Base-by-base conservation (phyloP, 306 rosid genomes). In the Albizia julibrissin region DNA sequence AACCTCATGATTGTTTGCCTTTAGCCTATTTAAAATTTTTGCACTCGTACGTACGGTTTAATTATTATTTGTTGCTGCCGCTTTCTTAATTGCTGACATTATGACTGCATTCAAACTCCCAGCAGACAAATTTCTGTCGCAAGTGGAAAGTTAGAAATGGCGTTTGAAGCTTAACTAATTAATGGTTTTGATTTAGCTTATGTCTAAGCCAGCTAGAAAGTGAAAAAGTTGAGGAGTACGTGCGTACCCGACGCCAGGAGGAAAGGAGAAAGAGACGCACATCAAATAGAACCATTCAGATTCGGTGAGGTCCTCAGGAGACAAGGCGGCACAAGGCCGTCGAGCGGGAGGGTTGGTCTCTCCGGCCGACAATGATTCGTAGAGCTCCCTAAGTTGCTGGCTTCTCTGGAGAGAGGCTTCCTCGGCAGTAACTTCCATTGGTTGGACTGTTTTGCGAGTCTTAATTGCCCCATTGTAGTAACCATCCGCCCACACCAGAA, bases 231-330 rank as follows among this genome's bases (percentile, higher is more conserved):
- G 61, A 49, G 26, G 39, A 16, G 11, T 15, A 9, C 46, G 14
- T 26, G 89, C 88, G 87, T 92, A 95, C 99, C 98, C 99, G 24
- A 91, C 78, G 19, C 94, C 99, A 1, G 97, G 91, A 75, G 97
- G 84, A 68, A 93, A 95, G 26, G 99, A 89, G 91, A 93, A 95
- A 3, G 99, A 95, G 86, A 93, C 91, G 72, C 99, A 95, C 97
- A 95, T 91, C 93, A 95, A 80, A 84, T 95, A 95, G 90, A 95
- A 95, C 99, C 99, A 95, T 81, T 95, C 99, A 0, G 98, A 93
- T 80, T 95, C 97, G 0, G 98, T 95, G 58, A 95, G 73, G 90
- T 95, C 99, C 89, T 95, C 99, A 7, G 99, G 99, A 0, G 99
- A 95, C 84, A 95, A 88, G 62, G 99, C 83, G 1, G 98, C 97